Base-by-base conservation (phyloP, 2,329 filamentous ascomycete genomes). In the Penicillium sp. region DNA sequence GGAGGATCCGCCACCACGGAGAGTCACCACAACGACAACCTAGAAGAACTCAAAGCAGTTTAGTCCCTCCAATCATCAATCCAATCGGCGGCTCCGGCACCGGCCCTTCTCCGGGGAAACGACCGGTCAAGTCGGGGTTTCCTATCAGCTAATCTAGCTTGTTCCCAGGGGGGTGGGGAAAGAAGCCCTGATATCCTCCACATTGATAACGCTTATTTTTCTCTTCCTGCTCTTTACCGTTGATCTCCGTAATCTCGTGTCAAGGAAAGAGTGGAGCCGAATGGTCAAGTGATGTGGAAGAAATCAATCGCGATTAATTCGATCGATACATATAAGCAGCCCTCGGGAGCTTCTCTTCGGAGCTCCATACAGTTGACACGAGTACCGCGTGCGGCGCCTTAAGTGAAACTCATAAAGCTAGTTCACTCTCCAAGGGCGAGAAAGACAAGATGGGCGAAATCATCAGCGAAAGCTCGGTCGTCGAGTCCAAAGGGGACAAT, bases 41-140 rank as follows among this genome's bases (percentile, higher is more conserved):
- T 46, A 48, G 30, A 28, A 6, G 16, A 11, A 30, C 14, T 48
- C 5, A 22, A 43, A 43, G 10, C 19, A 43, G 19, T 43, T 43
- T 43, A 43, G 40, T 11, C 40, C 4, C 22, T 10, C 45, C 5
- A 11, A 46, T 26, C 6, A 22, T 26, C n/a, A 52, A 8, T 52
- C 35, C 49, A 52, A 52, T 52, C 35, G 49, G 49, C 19, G 10
- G 35, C 35, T 35, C 49, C 49, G 30, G 49, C 49, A 38, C 49
- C 49, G 49, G 49, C 49, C 46, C 46, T 11, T 33, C 46, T 25
- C 46, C 46, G 46, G 46, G 14, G 49, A 52, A 52, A 38, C 37
- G 49, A 52, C 49, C 49, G 49, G 49, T 4, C 30, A 52, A 52
- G 35, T 38, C 49, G 49, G 49, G 22, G 49, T 37, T 52, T 52